These are phyloP conservation scores for Auriscalpium orientale DNA, from an alignment of 768 basidiomycete genomes.

Conservation along the genomic window DNA sequence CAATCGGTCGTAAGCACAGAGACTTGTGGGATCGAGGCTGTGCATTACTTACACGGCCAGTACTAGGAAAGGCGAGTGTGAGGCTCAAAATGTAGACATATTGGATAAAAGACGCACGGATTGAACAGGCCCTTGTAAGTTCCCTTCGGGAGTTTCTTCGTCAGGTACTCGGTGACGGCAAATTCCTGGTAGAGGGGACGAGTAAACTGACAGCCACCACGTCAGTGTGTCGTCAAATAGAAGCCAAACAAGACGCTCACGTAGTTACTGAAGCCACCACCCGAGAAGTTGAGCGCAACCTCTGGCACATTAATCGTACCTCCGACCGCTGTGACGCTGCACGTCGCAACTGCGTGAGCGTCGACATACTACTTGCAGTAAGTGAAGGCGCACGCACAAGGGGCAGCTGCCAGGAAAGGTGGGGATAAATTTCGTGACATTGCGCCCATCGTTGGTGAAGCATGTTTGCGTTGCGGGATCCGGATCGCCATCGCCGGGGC, in stretches of 20 bases:
- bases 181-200: slow-evolving; percentile 45
- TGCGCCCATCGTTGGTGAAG: slow-evolving; percentile 49
- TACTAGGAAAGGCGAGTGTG: neutral
- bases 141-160: slow-evolving; percentile 30
- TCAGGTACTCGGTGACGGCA: slow-evolving; percentile 36
- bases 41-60: slow-evolving; percentile 38
- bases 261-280: slow-evolving; percentile 69
- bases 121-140: slow-evolving; percentile 52
- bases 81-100: slow-evolving; percentile 20
- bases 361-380: too few species aligned
- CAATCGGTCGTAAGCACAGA: neutral
- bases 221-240: neutral
- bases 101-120: slow-evolving; percentile 13
- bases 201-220: slow-evolving; percentile 29
- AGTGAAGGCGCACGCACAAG: slow-evolving; percentile 18
- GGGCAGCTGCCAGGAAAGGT: slow-evolving; percentile 52
- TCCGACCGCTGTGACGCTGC: slow-evolving; percentile 57
- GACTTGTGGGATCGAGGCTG: too few species aligned
- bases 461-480: slow-evolving; percentile 51
- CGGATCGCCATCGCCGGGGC: slow-evolving; percentile 57
- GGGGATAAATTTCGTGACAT: slow-evolving; percentile 42
- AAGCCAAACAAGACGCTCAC: slow-evolving; percentile 28
- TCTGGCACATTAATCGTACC: slow-evolving; percentile 56
- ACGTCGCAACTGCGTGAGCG: slow-evolving; percentile 21
- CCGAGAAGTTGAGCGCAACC: slow-evolving; percentile 51